A percentile compares a stretch with the other conserved stretches of the same genome.
Evolutionary conservation across 805 yeast species (phyloP).

Genomic region (Kluyveromyces wickerhamii): DNA sequence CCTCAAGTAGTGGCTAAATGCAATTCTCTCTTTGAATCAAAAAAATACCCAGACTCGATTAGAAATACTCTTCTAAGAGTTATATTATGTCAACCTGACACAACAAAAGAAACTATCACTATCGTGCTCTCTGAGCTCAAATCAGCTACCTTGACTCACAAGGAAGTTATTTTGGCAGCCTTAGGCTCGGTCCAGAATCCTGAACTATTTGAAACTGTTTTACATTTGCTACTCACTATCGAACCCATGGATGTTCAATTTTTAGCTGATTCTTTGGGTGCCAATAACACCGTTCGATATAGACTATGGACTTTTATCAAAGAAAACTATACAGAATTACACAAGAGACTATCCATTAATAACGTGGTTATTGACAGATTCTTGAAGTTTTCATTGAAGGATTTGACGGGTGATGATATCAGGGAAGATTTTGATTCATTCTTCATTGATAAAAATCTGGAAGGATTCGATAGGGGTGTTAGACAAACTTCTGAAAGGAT

Average conservation of each 20-base stretch:
- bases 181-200: constrained; percentile 38
- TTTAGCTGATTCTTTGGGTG: constrained; percentile 37
- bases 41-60: constrained; percentile 10
- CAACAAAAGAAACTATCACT: constrained; percentile 29
- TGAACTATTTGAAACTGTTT: constrained; percentile 30
- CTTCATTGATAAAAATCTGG: constrained; percentile 28
- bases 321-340: constrained; percentile 34
- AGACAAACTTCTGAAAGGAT: constrained; percentile 14
- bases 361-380: constrained; percentile 41
- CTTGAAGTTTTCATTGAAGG: constrained; percentile 25
- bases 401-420: constrained; percentile 34
- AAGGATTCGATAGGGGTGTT: constrained; percentile 13
- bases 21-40: constrained; percentile 5
- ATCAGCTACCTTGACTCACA: constrained; percentile 41
- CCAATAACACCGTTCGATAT: constrained; percentile 35
- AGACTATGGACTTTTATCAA: constrained; percentile 40
- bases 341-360: constrained; percentile 36
- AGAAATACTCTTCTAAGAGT: constrained; percentile 36
- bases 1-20: constrained; percentile 8
- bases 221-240: constrained; percentile 33
- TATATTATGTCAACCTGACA: constrained; percentile 32
- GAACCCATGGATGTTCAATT: constrained; percentile 49
- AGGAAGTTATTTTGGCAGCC: constrained; percentile 43
- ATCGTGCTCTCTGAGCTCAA: constrained; percentile 34
- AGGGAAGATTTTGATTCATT: constrained; percentile 27